A percentile compares a stretch with the other conserved stretches of the same genome.
phyloP scores from a whole-genome alignment of 352 stramenopile genomes.

The Phytophthora rubi region DNA sequence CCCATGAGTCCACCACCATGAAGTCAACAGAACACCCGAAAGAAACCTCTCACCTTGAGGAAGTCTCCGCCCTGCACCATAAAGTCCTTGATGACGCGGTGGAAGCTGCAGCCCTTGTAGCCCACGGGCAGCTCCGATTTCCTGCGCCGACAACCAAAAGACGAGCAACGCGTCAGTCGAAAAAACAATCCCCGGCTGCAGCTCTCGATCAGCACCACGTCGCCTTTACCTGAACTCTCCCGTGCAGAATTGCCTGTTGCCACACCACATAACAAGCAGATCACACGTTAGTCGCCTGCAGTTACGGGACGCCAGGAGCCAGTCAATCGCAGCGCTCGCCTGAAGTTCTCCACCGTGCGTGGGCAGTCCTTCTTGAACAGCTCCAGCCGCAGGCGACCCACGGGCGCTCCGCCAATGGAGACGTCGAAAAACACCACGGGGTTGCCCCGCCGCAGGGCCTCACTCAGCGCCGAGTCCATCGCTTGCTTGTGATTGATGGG shows the following conservation, averaged over 20 bases:
- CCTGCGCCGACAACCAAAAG: constrained; percentile 45
- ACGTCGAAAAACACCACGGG: constrained; percentile 97
- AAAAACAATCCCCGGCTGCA: neutral
- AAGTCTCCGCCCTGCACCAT: constrained; percentile 92
- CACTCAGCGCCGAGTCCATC: constrained; percentile 90
- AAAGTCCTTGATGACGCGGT: constrained; percentile 93
- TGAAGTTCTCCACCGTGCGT: constrained; percentile 98
- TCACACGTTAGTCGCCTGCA: constrained; percentile 12
- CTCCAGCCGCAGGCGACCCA: constrained; percentile 95
- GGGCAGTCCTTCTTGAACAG: constrained; percentile 96
- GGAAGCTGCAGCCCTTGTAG: constrained; percentile 90
- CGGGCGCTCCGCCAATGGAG: constrained; percentile 83
- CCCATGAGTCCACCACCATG: neutral
- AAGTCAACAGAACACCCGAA: constrained; percentile 10
- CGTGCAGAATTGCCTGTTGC: constrained; percentile 94
- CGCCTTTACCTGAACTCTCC: constrained; percentile 90
- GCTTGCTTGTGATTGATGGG: too few species aligned
- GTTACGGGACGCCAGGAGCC: neutral
- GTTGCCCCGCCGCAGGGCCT: constrained; percentile 94
- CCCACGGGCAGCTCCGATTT: constrained; percentile 86
- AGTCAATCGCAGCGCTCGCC: constrained; percentile 29
- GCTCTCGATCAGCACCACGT: neutral
- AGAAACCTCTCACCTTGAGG: constrained; percentile 58
- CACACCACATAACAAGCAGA: constrained; percentile 14
- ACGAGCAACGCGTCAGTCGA: constrained; percentile 29